Evolutionary conservation across 257 asterid genomes (phyloP).

Genomic region (Solanum megistacrolobum): DNA sequence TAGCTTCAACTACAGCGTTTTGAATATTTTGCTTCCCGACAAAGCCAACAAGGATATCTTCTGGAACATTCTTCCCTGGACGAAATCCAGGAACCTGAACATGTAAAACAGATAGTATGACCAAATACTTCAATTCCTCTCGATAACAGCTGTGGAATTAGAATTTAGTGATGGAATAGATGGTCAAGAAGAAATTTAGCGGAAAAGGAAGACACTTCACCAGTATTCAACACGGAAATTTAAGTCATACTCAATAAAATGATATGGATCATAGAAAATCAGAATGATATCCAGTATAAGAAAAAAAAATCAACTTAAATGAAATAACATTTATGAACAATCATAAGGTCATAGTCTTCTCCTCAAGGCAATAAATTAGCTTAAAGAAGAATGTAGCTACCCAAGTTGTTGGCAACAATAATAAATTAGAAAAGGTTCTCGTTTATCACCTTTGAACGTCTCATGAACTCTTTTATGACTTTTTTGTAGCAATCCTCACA

Average conservation of each 20-base stretch:
- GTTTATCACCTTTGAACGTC: conserved; percentile 49
- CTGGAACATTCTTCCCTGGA: conserved; percentile 87
- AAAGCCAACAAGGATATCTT: conserved; percentile 49
- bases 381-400: not conserved
- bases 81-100: conserved; percentile 96
- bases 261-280: not conserved
- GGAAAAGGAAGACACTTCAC: not conserved
- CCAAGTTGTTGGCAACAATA: not conserved
- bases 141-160: not conserved
- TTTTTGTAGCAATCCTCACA: conserved; percentile 70
- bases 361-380: not conserved
- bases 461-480: conserved; percentile 59
- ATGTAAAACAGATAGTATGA: not conserved
- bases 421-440: not conserved
- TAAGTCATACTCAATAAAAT: not conserved
- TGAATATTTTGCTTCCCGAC: conserved; percentile 63
- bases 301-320: not conserved
- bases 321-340: not conserved
- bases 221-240: not conserved
- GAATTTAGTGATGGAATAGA: not conserved
- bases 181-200: not conserved
- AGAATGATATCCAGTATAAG: not conserved
- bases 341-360: not conserved
- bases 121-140: not conserved
- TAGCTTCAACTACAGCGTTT: conserved; percentile 73